Evolutionary conservation across 2,329 filamentous ascomycete genomes (phyloP), one percentile per base, ranked within the genome.

Genomic region (Colletotrichum falcatum): DNA sequence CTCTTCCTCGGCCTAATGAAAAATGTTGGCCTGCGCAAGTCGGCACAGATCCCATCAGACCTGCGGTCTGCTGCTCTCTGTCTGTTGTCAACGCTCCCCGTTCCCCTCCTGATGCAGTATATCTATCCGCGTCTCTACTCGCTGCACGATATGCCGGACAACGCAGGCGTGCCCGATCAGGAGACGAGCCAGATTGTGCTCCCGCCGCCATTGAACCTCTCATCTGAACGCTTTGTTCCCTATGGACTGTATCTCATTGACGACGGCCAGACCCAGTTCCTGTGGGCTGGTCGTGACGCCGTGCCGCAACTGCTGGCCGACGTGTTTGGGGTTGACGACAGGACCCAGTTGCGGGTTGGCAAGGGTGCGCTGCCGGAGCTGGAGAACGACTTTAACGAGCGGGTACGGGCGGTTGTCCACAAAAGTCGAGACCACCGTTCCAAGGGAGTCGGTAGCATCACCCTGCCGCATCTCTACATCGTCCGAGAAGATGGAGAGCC

Each of bases 221-320:
- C 94, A 3, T 97, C 95, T 1, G 94, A 95, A 80, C 90, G 92
- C 56, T 88, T 99, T 60, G 93, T 94, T 4, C 89, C 94, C 0
- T 97, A 97, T 78, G 96, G 96, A 35, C 85, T 99, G 23, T 99
- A 99, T 81, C 88, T 99, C 68, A 96, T 99, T 76, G 96, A 99
- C 76, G 96, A 99, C 77, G 95, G 95, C 3, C 95, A 98, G 81
- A 98, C 94, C 7, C 96, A 99, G 80, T 99, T 99, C 87, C 83
- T 99, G 58, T 99, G 96, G 96, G 88, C 98, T 26, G 96, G 96
- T 18, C 91, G 95, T 44, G 95, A 99, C 75, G 92, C 95, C 1
- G 94, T 99, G 35, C 94, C 94, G 1, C 94, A 97, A 78, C 87
- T 99, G 39, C 85, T 98, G 49, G 82, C 88, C 62, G 96, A 99